Base-by-base conservation (phyloP, 495 filamentous ascomycete genomes). In the Tetracladium setigerum region DNA sequence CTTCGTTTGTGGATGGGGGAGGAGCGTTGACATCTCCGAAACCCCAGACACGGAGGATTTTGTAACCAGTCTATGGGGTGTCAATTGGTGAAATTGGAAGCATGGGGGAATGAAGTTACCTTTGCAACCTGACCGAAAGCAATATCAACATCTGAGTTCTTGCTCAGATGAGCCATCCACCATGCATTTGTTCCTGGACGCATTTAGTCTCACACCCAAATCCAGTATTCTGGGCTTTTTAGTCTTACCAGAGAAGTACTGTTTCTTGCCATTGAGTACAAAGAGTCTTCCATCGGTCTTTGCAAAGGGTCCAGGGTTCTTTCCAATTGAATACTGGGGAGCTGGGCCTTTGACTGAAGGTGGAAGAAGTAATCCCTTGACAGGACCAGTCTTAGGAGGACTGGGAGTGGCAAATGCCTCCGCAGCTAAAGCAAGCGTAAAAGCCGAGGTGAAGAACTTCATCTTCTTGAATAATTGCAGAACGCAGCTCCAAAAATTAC, bases 11-110 rank as follows among this genome's bases (percentile, higher is more conserved):
- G 0, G 62, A 41, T 6, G 55, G 51, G 4, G 69, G 71, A 24
- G 64, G 50, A 0, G 57, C 51, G 46, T 67, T 74, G 14, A 74
- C 70, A 46, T 75, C 70, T 50, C 70, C 71, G 57, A 80, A 80
- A 4, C 72, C 76, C 75, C 76, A 79, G 33, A 77, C 67, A 4
- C 75, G 67, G 16, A 75, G 58, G 47, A 78, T 70, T 43, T 76
- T 77, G 30, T 76, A 62, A 12, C 69, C 70, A 14, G 66, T 55
- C 54, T 61, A 30, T 14, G n/a, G 10, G 13, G n/a, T n/a, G n/a
- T n/a, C n/a, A n/a, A n/a, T n/a, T n/a, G n/a, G n/a, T n/a, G n/a
- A n/a, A n/a, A 38, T 16, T 39, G 9, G 33, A 8, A 11, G 15
- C 5, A 32, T 11, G 15, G 11, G 5, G 14, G 12, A 16, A 18